These are phyloP conservation scores for Zea luxurians DNA, from an alignment of 176 grass and related monocot genomes.

Conservation along the genomic window DNA sequence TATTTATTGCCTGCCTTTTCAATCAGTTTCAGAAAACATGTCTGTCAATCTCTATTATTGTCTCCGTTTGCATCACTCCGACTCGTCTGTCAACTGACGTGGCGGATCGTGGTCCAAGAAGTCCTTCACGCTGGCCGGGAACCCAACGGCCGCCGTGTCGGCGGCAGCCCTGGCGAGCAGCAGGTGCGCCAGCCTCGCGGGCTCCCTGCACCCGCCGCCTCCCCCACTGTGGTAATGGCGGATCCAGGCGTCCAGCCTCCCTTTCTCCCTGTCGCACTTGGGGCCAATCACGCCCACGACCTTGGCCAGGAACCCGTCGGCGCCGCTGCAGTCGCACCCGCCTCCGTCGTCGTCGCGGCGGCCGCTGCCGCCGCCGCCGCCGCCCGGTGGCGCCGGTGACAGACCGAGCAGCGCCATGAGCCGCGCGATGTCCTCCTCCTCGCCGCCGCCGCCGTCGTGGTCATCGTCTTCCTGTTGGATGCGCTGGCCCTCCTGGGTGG, in stretches of 20 bases:
- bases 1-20: neutral
- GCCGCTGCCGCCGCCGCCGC: neutral
- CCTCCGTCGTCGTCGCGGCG: neutral
- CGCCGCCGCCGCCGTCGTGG: neutral
- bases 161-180: slow-evolving; percentile 51
- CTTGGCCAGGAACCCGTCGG: slow-evolving; percentile 54
- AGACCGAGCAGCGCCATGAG: slow-evolving; percentile 57
- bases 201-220: slow-evolving; percentile 45
- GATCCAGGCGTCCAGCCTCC: slow-evolving; percentile 57
- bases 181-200: slow-evolving; percentile 66
- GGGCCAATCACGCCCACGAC: slow-evolving; percentile 50
- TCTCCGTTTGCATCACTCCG: neutral
- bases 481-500: slow-evolving; percentile 7
- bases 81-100: neutral
- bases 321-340: slow-evolving; percentile 62
- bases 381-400: neutral
- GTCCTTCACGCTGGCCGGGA: slow-evolving; percentile 49
- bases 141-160: slow-evolving; percentile 22
- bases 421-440: slow-evolving; percentile 42
- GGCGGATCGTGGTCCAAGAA: slow-evolving; percentile 54
- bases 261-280: slow-evolving; percentile 60
- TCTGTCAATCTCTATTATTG: no score
- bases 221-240: slow-evolving; percentile 26
- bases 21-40: neutral
- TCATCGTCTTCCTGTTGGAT: neutral